A percentile compares a stretch with the other conserved stretches of the same genome.
Conservation (phyloP, 768 basidiomycete species). For the Phaffia tasmanica region DNA sequence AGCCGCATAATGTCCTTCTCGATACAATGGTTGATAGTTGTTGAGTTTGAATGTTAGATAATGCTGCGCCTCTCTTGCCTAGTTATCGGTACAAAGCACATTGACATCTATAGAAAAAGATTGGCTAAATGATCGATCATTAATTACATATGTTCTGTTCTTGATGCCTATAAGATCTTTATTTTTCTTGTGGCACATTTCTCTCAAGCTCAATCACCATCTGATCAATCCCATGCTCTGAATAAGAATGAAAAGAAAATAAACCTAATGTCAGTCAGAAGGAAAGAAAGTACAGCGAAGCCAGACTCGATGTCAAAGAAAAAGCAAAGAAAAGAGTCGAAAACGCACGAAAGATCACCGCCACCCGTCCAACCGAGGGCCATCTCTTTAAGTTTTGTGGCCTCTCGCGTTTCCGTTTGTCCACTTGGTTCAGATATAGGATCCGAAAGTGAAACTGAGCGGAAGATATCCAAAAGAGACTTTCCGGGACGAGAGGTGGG, state of each 20-base stretch:
- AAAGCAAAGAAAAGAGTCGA: neutral
- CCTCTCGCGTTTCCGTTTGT: neutral
- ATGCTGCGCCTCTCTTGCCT: too few species aligned
- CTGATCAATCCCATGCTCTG: constrained; percentile 20
- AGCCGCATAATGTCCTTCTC: too few species aligned
- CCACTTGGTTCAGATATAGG: neutral
- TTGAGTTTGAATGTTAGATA: too few species aligned
- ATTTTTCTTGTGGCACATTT: too few species aligned
- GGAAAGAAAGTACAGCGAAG: neutral
- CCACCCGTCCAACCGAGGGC: constrained; percentile 20
- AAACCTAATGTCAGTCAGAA: neutral
- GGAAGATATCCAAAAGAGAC: neutral
- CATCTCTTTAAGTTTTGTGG: neutral
- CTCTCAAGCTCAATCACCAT: too few species aligned
- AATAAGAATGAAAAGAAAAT: too few species aligned
- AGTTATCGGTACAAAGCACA: too few species aligned
- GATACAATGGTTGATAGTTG: too few species aligned
- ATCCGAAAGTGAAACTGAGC: neutral
- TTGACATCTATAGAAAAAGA: too few species aligned
- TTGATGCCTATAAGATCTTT: too few species aligned
- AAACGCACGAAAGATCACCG: constrained; percentile 20
- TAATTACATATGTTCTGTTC: too few species aligned
- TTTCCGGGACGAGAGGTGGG: neutral
- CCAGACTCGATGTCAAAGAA: neutral
- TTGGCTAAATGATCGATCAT: too few species aligned